phyloP scores from a whole-genome alignment of 2,329 filamentous ascomycete genomes.

The Fusarium ramigenum region DNA sequence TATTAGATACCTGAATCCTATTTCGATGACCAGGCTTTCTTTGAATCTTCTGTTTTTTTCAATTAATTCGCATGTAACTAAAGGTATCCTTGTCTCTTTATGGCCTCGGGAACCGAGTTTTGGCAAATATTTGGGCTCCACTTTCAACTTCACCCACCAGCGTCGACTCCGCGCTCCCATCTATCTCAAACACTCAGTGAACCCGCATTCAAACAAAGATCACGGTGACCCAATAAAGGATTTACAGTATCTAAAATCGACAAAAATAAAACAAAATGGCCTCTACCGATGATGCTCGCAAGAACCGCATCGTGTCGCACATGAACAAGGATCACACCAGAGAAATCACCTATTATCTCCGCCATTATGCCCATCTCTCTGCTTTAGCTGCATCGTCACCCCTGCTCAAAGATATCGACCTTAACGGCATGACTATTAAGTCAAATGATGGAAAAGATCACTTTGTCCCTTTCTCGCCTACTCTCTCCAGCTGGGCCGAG shows the following conservation, averaged over 20 bases:
- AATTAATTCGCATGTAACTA: not conserved
- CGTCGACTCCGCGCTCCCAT: not conserved
- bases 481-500: slow-evolving; percentile 74
- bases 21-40: not conserved
- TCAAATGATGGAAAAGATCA: slow-evolving; percentile 57
- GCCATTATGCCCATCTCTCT: slow-evolving; percentile 71
- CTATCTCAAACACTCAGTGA: not conserved
- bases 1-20: not conserved
- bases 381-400: slow-evolving; percentile 64
- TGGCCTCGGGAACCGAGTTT: not conserved
- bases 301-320: slow-evolving; percentile 69
- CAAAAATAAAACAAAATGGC: slow-evolving; percentile 29
- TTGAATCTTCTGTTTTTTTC: not conserved
- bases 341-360: slow-evolving; percentile 81
- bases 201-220: not conserved
- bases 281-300: slow-evolving; percentile 44
- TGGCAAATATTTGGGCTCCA: slow-evolving; percentile 22
- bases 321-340: slow-evolving; percentile 87
- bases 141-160: slow-evolving; percentile 30
- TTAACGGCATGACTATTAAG: slow-evolving; percentile 70
- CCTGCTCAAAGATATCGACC: slow-evolving; percentile 71
- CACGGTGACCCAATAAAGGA: not conserved
- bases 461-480: slow-evolving; percentile 73
- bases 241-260: fast-evolving
- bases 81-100: not conserved